phyloP scores from a whole-genome alignment of 108 stramenopile species.

The Skeletonema grethae region DNA sequence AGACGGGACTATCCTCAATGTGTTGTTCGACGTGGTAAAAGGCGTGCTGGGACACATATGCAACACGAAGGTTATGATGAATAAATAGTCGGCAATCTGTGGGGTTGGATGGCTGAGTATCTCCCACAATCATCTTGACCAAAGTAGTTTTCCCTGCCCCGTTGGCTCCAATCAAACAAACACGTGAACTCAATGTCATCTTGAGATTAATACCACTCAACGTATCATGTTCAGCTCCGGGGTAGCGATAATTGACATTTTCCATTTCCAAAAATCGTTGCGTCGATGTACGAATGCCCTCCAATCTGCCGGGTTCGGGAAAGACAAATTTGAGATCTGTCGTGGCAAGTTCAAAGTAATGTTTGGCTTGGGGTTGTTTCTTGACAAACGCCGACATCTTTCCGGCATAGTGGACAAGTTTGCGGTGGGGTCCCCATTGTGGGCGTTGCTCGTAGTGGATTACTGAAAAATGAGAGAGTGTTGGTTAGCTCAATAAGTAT shows the following conservation, averaged over 20 bases:
- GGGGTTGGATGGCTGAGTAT: slow-evolving; percentile 86
- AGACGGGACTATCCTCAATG: slow-evolving; percentile 86
- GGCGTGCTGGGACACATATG: slow-evolving; percentile 97
- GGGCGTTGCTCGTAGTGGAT: slow-evolving; percentile 94
- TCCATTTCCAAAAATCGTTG: slow-evolving; percentile 96
- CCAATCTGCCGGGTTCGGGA: slow-evolving; percentile 91
- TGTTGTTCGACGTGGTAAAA: slow-evolving; percentile 96
- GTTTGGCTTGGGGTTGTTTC: slow-evolving; percentile 93
- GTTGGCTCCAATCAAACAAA: slow-evolving; percentile 90
- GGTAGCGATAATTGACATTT: slow-evolving; percentile 87
- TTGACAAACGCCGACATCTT: slow-evolving; percentile 90
- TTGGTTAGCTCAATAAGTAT: neutral
- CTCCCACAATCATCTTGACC: slow-evolving; percentile 92
- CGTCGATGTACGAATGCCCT: slow-evolving; percentile 94
- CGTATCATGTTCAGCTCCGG: slow-evolving; percentile 68
- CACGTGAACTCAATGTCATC: slow-evolving; percentile 88
- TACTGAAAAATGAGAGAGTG: slow-evolving; percentile 30
- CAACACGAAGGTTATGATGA: slow-evolving; percentile 92
- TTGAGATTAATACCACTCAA: slow-evolving; percentile 80
- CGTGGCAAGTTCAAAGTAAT: slow-evolving; percentile 94
- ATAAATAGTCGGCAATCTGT: slow-evolving; percentile 77
- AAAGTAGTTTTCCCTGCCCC: slow-evolving; percentile 86
- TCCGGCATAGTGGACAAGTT: slow-evolving; percentile 92
- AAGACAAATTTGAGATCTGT: slow-evolving; percentile 86
- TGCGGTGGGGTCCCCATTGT: slow-evolving; percentile 88